A percentile compares a stretch with the other conserved stretches of the same genome.
phyloP scores from a whole-genome alignment of 495 filamentous ascomycete genomes.

The Amphirosellinia nigrospora region DNA sequence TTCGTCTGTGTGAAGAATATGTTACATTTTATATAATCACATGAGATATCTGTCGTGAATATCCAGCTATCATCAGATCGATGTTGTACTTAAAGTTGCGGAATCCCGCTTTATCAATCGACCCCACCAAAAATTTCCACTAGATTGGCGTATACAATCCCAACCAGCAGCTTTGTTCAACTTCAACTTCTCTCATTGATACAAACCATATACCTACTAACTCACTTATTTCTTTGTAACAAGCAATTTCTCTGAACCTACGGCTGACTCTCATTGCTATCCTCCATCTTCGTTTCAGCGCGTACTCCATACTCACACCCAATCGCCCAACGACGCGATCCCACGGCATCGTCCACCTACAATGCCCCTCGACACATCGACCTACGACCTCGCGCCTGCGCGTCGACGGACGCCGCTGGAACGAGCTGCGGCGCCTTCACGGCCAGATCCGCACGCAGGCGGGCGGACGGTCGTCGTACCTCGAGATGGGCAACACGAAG shows the following conservation, averaged over 20 bases:
- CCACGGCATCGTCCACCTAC: not conserved
- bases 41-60: not conserved
- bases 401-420: slow-evolving; percentile 95
- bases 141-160: not conserved
- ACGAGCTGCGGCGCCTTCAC: slow-evolving; percentile 88
- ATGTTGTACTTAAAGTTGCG: too few relatives aligned
- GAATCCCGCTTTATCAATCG: slow-evolving; percentile 15
- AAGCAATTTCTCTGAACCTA: not conserved
- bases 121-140: slow-evolving; percentile 39
- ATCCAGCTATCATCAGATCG: not conserved
- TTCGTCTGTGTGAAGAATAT: too few relatives aligned
- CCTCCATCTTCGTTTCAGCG: not conserved
- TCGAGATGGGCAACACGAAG: slow-evolving; percentile 96
- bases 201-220: not conserved
- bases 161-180: not conserved
- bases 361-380: slow-evolving; percentile 92
- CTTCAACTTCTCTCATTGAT: not conserved
- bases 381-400: slow-evolving; percentile 87
- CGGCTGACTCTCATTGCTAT: not conserved
- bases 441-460: slow-evolving; percentile 91
- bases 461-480: slow-evolving; percentile 84
- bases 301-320: not conserved
- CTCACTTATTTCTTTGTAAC: not conserved
- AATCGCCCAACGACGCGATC: not conserved
- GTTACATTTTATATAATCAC: too few relatives aligned